Base-by-base conservation (phyloP, 192 early-diverging fungal genomes). In the Backusella morwellensis region DNA sequence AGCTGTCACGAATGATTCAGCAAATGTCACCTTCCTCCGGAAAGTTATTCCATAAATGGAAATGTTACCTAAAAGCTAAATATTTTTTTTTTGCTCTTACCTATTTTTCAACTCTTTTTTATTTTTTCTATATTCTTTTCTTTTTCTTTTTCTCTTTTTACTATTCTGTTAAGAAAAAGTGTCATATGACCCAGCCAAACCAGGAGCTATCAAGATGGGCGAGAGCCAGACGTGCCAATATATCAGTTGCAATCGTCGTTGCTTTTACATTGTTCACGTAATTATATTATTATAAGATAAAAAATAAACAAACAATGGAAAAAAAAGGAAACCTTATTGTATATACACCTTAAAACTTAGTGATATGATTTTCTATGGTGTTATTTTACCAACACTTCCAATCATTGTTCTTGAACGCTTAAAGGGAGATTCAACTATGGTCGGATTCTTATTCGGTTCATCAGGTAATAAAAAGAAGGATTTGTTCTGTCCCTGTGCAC, bases 381-480 rank as follows among this genome's bases (percentile, higher is more conserved):
- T 93, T 15, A 88, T 91, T 1, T 87, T 94, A 6, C 93, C 93
- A 7, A 85, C 90, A 70, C 81, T 93, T 56, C 93, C 93, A 26
- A 83, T 88, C n/a, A 87, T 94, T 11, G 85, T 94, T 1, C 78
- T 85, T 70, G 88, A 91, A 7, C 80, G 87, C 44, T 84, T 91
- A 50, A 86, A 85, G 32, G 86, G 88, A 72, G 84, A 84, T 75
- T 85, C 87, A 9, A 84, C 82, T 12, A 82, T 86, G 47, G 87
- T 91, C 41, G 93, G 93, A 5, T 80, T 94, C 21, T 85, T 94
- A 36, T 92, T 93, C 77, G 92, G 91, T 19, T 90, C 85, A 74
- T 93, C 91, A 78, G 92, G 88, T 89, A 88, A 40, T 32, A 47
- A n/a, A 32, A 36, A 6, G 15, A 73, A 70, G 6, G 11, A 26